These are phyloP conservation scores for Talaromyces marneffei DNA, from an alignment of 2,329 filamentous ascomycete species.

Conservation along the genomic window DNA sequence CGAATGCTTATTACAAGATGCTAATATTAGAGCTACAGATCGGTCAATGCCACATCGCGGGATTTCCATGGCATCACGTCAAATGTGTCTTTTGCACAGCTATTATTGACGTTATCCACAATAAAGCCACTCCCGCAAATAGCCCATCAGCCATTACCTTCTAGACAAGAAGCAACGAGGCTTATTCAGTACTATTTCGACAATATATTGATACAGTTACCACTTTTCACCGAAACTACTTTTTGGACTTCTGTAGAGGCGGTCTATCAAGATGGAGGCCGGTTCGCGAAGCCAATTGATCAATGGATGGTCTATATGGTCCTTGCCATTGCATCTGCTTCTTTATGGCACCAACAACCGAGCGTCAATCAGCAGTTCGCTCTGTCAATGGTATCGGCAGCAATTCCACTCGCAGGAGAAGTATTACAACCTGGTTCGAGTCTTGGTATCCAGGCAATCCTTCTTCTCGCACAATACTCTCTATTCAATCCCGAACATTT, in stretches of 20 bases:
- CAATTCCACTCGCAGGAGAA: conserved; percentile 70
- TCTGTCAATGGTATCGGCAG: conserved; percentile 57
- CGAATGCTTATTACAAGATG: neutral
- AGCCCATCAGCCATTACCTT: conserved; percentile 59
- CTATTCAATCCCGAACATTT: conserved; percentile 87
- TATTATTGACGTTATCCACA: conserved; percentile 60
- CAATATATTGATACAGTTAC: conserved; percentile 73
- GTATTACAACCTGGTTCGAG: conserved; percentile 81
- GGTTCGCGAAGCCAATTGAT: conserved; percentile 61
- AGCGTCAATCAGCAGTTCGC: conserved; percentile 59
- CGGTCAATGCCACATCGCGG: conserved; percentile 87
- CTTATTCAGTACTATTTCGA: conserved; percentile 79
- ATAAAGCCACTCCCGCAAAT: conserved; percentile 65
- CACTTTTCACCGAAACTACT: conserved; percentile 73
- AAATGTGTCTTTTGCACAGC: conserved; percentile 16
- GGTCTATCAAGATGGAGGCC: conserved; percentile 66
- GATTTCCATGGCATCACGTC: conserved; percentile 81
- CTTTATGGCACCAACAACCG: conserved; percentile 61
- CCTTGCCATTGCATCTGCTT: conserved; percentile 71
- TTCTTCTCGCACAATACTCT: conserved; percentile 82
- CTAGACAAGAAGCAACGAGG: conserved; percentile 60
- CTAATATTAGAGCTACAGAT: conserved; percentile 46
- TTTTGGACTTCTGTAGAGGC: conserved; percentile 75
- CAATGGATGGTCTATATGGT: conserved; percentile 87
- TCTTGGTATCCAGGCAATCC: conserved; percentile 76